These are phyloP conservation scores for Rhodotorula paludigena DNA, from an alignment of 768 basidiomycete genomes.

Conservation along the genomic window DNA sequence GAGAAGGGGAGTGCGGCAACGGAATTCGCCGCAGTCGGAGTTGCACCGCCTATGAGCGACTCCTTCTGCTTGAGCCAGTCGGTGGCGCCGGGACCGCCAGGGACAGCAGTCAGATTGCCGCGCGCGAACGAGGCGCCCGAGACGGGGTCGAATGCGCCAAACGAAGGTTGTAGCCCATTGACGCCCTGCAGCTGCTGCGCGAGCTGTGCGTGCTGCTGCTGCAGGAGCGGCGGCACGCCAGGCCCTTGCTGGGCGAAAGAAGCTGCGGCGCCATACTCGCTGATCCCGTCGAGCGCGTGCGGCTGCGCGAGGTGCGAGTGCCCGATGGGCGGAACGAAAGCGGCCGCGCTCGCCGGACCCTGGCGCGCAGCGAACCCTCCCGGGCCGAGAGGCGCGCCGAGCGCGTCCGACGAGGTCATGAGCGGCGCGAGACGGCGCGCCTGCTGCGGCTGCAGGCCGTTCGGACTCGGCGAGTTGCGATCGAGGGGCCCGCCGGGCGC, in stretches of 20 bases:
- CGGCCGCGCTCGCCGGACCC: slow-evolving; percentile 56
- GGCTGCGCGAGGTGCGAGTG: slow-evolving; percentile 44
- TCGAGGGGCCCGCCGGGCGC: background rate
- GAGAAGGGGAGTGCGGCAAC: background rate
- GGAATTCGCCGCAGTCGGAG: background rate
- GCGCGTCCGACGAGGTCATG: slow-evolving; percentile 25
- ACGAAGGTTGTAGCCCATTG: background rate
- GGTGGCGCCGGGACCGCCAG: slow-evolving; percentile 9
- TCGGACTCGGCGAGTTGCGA: slow-evolving; percentile 2
- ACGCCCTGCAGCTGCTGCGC: slow-evolving; percentile 1
- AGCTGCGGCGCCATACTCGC: slow-evolving; percentile 19
- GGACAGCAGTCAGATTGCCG: slow-evolving; percentile 28
- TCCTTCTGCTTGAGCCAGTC: slow-evolving; percentile 37
- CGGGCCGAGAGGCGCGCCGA: background rate
- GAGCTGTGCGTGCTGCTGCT: slow-evolving; percentile 15
- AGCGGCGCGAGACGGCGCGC: slow-evolving; percentile 33
- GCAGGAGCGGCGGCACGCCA: slow-evolving; percentile 12
- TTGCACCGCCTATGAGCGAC: slow-evolving; percentile 20
- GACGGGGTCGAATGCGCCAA: background rate
- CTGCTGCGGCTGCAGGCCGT: background rate
- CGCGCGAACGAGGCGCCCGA: background rate
- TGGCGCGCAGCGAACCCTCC: background rate
- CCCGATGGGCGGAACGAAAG: slow-evolving; percentile 52
- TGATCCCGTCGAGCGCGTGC: slow-evolving; percentile 18
- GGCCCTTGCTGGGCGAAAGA: background rate